phyloP scores from a whole-genome alignment of 1,284 basidiomycete genomes.

The Puccinia novopanici region DNA sequence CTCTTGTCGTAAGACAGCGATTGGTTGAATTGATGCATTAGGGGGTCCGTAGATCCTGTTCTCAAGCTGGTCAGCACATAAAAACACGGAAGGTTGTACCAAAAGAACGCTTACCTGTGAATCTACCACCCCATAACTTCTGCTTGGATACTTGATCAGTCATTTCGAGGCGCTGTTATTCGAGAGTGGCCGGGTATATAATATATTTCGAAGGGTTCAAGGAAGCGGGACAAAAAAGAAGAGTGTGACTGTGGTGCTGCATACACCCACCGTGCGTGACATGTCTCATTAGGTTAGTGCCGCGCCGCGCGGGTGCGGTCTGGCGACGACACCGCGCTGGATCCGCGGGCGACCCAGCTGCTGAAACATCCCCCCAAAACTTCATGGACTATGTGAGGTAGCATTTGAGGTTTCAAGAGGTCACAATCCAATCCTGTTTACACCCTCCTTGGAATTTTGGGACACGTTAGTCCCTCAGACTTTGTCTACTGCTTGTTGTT shows the following conservation, averaged over 20 bases:
- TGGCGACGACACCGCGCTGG: background rate
- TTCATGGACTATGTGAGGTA: too few species aligned
- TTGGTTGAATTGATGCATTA: constrained; percentile 91
- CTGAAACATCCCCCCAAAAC: too few species aligned
- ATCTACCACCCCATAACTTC: constrained; percentile 66
- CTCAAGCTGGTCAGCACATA: background rate
- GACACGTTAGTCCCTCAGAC: too few species aligned
- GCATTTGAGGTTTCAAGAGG: too few species aligned
- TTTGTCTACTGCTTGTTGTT: too few species aligned
- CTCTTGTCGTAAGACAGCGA: constrained; percentile 90
- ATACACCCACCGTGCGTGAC: too few species aligned
- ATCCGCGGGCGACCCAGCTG: background rate
- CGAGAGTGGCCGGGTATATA: background rate
- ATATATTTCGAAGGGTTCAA: background rate
- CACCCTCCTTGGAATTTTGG: too few species aligned
- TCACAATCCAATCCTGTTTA: too few species aligned
- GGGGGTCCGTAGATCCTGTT: constrained; percentile 27
- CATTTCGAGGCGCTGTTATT: background rate
- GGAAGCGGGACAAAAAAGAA: background rate
- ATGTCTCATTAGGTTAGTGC: background rate
- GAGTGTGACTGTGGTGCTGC: background rate
- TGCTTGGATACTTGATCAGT: constrained; percentile 59
- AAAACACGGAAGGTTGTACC: constrained; percentile 30
- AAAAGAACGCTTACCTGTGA: constrained; percentile 77
- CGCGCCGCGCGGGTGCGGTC: background rate